Conservation (phyloP, 1,139 yeast genomes). For the Magnusiomyces fungicola region DNA sequence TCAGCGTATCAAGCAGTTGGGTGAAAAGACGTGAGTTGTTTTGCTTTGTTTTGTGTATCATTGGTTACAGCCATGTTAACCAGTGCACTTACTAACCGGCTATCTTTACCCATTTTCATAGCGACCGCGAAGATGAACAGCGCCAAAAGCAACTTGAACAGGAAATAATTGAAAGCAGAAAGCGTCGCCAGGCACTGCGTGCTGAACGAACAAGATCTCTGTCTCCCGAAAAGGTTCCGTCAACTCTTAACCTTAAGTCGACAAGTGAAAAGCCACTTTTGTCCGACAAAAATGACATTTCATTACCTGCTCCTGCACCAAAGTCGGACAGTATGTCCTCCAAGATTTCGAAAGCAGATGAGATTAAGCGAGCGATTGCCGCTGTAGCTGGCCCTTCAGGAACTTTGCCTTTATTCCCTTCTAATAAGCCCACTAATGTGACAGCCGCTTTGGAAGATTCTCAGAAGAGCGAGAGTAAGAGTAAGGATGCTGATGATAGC, state of each 20-base stretch:
- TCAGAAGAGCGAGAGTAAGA: too few species aligned
- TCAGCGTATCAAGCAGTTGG: constrained; percentile 31
- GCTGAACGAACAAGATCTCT: constrained; percentile 27
- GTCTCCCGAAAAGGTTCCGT: constrained; percentile 21
- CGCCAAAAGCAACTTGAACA: constrained; percentile 32
- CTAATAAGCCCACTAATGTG: too few species aligned
- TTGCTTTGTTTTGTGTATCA: background rate
- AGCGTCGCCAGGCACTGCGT: constrained; percentile 28
- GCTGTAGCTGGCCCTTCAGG: constrained; percentile 21
- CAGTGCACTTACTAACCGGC: background rate
- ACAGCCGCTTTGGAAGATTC: too few species aligned
- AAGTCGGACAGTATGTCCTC: constrained; percentile 3
- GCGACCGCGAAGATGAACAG: constrained; percentile 33
- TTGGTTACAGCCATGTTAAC: background rate
- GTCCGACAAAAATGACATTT: constrained; percentile 2
- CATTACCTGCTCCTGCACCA: constrained; percentile 8
- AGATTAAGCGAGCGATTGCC: constrained; percentile 20
- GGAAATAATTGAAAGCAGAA: constrained; percentile 30
- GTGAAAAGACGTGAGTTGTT: constrained; percentile 28
- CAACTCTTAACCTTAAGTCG: background rate
- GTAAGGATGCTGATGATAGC: too few species aligned
- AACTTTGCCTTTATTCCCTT: constrained; percentile 12
- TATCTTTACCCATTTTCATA: constrained; percentile 5
- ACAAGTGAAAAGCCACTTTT: constrained; percentile 1
- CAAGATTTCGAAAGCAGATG: constrained; percentile 18